Conservation (phyloP, 2,329 filamentous ascomycete genomes). For the Nigrospora osmanthi region DNA sequence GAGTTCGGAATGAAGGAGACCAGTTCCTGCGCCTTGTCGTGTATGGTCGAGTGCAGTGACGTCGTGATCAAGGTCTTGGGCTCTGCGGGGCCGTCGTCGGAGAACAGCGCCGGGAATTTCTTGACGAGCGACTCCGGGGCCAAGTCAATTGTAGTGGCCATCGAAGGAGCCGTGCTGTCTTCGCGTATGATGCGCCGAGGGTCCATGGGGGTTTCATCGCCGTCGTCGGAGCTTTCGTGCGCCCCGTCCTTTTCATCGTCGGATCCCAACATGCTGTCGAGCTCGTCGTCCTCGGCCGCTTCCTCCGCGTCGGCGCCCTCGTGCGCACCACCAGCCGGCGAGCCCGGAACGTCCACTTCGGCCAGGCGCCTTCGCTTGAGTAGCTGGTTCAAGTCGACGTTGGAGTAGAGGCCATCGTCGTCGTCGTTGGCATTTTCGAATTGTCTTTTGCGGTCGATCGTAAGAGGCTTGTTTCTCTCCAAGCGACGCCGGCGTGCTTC, state of each 20-base stretch:
- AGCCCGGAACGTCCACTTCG: constrained; percentile 34
- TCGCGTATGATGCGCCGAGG: constrained; percentile 37
- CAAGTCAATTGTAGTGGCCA: constrained; percentile 54
- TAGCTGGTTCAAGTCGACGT: constrained; percentile 51
- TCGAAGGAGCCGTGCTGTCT: constrained; percentile 47
- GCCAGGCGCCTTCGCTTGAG: constrained; percentile 47
- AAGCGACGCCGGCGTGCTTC: constrained; percentile 65
- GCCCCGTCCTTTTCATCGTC: constrained; percentile 45
- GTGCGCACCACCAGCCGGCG: constrained; percentile 31
- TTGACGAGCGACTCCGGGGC: constrained; percentile 51
- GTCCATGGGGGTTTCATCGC: constrained; percentile 31
- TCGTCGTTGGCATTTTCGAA: constrained; percentile 75
- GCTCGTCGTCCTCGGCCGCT: constrained; percentile 46
- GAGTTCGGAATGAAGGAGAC: constrained; percentile 78
- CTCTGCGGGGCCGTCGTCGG: constrained; percentile 45
- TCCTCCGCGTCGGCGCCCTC: constrained; percentile 29
- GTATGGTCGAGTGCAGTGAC: constrained; percentile 78
- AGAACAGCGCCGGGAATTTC: constrained; percentile 57
- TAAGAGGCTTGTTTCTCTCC: constrained; percentile 69
- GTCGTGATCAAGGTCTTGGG: constrained; percentile 94
- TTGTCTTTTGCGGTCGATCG: constrained; percentile 78
- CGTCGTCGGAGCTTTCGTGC: constrained; percentile 25
- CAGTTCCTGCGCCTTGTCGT: constrained; percentile 72
- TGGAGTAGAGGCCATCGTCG: constrained; percentile 46
- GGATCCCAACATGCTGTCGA: constrained; percentile 75